Conservation (phyloP, 129 eudicot genomes). For the Tanacetum coccineum region DNA sequence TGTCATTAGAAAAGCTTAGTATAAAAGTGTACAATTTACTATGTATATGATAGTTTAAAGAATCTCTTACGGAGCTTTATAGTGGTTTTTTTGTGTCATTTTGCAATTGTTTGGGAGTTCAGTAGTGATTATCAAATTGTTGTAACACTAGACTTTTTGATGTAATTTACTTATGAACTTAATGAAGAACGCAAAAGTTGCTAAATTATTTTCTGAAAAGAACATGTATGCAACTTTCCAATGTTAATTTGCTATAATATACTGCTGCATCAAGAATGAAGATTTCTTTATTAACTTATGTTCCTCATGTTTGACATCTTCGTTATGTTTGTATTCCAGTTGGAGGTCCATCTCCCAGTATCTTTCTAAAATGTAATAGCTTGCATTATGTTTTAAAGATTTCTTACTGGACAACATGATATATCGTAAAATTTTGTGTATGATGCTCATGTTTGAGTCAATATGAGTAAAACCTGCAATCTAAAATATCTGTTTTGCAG, state of each 20-base stretch:
- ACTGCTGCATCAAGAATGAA: no score
- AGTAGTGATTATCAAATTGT: not conserved
- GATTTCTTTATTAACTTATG: not conserved
- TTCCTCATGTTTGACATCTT: not conserved
- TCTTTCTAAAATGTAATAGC: not conserved
- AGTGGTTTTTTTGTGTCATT: not conserved
- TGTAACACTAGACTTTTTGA: not conserved
- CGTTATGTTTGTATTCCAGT: not conserved
- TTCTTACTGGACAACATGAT: not conserved
- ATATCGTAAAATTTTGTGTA: not conserved
- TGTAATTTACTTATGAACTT: not conserved
- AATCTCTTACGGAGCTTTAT: not conserved
- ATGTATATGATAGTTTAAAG: no score
- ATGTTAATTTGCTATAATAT: not conserved
- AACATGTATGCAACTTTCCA: not conserved
- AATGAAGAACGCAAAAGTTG: slow-evolving; percentile 1
- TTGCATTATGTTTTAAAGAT: slow-evolving; percentile 12
- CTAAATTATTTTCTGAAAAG: not conserved
- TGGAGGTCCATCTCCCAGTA: not conserved
- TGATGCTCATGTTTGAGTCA: no score
- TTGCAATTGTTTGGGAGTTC: slow-evolving; percentile 3
- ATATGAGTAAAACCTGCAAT: slow-evolving; percentile 9
- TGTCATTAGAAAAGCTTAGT: not conserved
- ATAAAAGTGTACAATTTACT: no score
- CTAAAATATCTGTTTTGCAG: slow-evolving; percentile 24